Conservation (phyloP, 257 asterid species). For the Echites panduratus region DNA sequence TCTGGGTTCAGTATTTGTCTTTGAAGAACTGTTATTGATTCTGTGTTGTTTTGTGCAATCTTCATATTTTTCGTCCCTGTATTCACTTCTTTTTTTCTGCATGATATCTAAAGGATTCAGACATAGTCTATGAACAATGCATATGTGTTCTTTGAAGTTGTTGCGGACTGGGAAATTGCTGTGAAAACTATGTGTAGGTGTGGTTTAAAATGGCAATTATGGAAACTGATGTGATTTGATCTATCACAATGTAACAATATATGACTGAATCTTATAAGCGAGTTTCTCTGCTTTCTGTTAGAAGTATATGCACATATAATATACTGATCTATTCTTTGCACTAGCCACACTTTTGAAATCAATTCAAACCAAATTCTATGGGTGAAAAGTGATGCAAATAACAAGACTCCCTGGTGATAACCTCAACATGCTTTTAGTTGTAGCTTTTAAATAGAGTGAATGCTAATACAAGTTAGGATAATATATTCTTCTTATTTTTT, state of each 20-base stretch:
- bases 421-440: background rate
- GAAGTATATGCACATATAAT: background rate
- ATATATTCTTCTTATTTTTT: background rate
- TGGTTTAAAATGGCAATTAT: background rate
- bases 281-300: background rate
- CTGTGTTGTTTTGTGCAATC: background rate
- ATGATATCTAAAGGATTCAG: background rate
- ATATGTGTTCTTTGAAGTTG: background rate
- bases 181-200: background rate
- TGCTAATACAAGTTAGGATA: background rate
- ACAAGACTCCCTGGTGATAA: background rate
- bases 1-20: constrained; percentile 20
- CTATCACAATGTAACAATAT: background rate
- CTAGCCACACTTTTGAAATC: background rate
- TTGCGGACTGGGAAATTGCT: background rate
- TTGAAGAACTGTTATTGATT: no score
- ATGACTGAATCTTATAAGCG: background rate
- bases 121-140: background rate
- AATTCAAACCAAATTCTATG: background rate
- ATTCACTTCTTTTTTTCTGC: background rate
- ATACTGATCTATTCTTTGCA: background rate
- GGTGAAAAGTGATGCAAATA: background rate
- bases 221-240: background rate
- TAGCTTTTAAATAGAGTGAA: background rate
- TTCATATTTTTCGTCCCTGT: background rate